Conservation (phyloP, 2,329 filamentous ascomycete genomes). For the Diaporthe sp. region DNA sequence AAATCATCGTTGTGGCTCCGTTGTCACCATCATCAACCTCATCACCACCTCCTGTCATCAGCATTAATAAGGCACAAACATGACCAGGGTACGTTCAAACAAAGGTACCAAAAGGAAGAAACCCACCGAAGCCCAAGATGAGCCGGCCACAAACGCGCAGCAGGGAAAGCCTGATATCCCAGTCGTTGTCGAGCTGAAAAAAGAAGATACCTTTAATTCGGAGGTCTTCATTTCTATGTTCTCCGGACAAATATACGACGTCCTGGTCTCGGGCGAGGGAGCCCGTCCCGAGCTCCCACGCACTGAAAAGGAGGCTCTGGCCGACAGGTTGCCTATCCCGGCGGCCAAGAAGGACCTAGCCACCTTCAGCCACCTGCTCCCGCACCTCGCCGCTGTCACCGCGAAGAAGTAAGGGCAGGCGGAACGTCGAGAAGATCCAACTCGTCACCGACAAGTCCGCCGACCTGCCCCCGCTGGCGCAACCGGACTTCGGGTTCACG, state of each 20-base stretch:
- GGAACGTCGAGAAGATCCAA: neutral
- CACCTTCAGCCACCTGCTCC: neutral
- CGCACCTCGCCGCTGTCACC: neutral
- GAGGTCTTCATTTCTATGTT: neutral
- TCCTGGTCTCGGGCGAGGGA: neutral
- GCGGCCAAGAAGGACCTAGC: neutral
- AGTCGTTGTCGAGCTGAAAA: neutral
- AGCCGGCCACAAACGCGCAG: neutral
- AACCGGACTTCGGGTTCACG: neutral
- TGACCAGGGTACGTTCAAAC: neutral
- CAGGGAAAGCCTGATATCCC: neutral
- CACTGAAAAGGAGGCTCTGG: too few species aligned
- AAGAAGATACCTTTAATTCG: neutral
- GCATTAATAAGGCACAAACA: neutral
- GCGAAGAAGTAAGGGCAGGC: neutral
- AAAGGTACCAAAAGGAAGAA: neutral
- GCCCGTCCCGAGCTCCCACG: neutral
- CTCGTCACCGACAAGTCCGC: neutral
- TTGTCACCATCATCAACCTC: neutral
- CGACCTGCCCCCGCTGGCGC: neutral
- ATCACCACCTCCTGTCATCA: neutral
- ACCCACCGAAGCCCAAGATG: neutral
- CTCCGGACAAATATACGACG: neutral
- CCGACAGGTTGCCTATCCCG: neutral
- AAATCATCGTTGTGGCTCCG: too few species aligned